phyloP scores from a whole-genome alignment of 2,329 filamentous ascomycete genomes.

The Atkinsonella texensis region DNA sequence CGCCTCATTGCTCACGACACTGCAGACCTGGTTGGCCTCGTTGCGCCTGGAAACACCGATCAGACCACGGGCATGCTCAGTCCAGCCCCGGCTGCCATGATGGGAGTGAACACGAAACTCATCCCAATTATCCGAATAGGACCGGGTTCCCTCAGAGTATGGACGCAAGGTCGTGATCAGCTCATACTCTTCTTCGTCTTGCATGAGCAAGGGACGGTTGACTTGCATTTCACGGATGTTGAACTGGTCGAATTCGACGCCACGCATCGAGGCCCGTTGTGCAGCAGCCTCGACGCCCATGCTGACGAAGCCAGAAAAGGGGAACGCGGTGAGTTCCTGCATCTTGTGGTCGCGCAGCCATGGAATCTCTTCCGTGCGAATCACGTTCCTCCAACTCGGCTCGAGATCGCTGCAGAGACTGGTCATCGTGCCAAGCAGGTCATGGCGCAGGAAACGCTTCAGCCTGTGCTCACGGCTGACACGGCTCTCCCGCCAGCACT shows the following conservation, averaged over 20 bases:
- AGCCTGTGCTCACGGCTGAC: conserved; percentile 29
- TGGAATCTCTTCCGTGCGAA: conserved; percentile 36
- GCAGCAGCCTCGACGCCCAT: conserved; percentile 37
- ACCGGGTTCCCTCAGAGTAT: conserved; percentile 17
- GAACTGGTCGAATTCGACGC: conserved; percentile 6
- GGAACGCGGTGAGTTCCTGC: conserved; percentile 43
- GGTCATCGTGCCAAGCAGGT: conserved; percentile 34
- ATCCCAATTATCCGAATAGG: conserved; percentile 34
- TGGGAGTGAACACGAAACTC: conserved; percentile 46
- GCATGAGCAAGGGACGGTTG: conserved; percentile 3
- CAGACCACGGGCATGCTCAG: conserved; percentile 45
- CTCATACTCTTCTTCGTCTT: conserved; percentile 14
- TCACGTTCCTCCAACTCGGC: conserved; percentile 36
- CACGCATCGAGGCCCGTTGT: conserved; percentile 20
- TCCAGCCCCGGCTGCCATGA: conserved; percentile 39
- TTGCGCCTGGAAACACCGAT: conserved; percentile 23
- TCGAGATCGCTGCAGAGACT: conserved; percentile 32
- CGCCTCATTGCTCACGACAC: background rate
- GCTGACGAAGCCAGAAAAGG: conserved; percentile 38
- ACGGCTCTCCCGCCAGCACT: conserved; percentile 37
- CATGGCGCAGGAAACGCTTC: conserved; percentile 27
- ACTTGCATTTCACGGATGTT: conserved; percentile 4
- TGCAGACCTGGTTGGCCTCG: background rate
- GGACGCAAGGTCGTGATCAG: conserved; percentile 13
- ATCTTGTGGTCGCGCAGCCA: conserved; percentile 48